Evolutionary conservation across 2,329 filamentous ascomycete genomes (phyloP), one percentile per base, ranked within the genome.

Genomic region (Aspergillus novoparasiticus): DNA sequence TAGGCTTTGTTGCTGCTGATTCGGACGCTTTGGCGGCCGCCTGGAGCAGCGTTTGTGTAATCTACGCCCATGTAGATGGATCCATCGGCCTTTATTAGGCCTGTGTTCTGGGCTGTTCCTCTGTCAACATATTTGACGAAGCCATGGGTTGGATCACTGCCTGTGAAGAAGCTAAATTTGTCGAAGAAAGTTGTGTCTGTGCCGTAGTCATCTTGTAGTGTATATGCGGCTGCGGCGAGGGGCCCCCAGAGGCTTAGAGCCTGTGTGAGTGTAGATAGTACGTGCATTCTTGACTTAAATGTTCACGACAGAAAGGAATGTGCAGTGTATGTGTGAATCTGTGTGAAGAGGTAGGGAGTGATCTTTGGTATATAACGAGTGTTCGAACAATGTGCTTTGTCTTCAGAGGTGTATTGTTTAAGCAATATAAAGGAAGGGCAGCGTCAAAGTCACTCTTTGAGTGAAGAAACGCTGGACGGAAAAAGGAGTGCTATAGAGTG

Each of bases 51-150:
- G 32, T 87, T 90, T 60, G 76, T 83, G 72, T 84, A 78, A 76
- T 94, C 91, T 46, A 90, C 88, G 51, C 90, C 90, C 60, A 94
- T 85, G 75, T 89, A 90, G 70, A 92, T 80, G 63, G 81, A 82
- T 60, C 81, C 80, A 60, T 84, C 79, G 57, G 83, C 86, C 65
- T 84, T 85, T 65, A 89, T 87, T 10, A 93, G 82, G 19, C 84
- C 83, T 43, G 78, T 75, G n/a, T 75, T 72, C 63, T 85, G 84
- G 60, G 91, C 90, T 1, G 83, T 85, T n/a, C 74, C 62, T 57
- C 84, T 81, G 67, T 86, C 80, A 59, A 88, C 84, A 71, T 93
- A 95, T 64, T 86, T 79, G 69, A 95, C 92, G 70, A 88, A 92
- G 36, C 92, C 92, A 66, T 88, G 71, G 2, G 92, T 95, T 0